Conservation (phyloP, 2,329 filamentous ascomycete genomes). For the Apiospora kogelbergensis region DNA sequence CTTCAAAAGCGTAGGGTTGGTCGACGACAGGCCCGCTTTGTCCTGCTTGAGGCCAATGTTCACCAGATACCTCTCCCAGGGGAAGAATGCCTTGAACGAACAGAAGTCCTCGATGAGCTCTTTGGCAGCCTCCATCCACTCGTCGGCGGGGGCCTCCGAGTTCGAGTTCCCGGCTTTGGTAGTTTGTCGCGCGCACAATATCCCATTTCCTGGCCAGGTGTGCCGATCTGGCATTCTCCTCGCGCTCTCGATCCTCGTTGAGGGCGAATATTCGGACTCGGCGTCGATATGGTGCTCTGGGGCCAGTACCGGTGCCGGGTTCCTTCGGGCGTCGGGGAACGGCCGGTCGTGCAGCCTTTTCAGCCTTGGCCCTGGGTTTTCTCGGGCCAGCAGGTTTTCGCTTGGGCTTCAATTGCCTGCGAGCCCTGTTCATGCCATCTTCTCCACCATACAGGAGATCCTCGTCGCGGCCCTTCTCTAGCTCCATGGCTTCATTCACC, state of each 20-base stretch:
- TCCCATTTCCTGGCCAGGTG: conserved; percentile 36
- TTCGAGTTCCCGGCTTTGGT: conserved; percentile 23
- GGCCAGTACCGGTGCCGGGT: background rate
- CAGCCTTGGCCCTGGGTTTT: background rate
- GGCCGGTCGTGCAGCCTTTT: background rate
- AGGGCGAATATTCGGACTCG: conserved; percentile 31
- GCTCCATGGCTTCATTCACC: conserved; percentile 70
- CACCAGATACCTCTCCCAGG: conserved; percentile 64
- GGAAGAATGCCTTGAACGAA: conserved; percentile 63
- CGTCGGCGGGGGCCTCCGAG: conserved; percentile 43
- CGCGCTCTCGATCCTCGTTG: conserved; percentile 27
- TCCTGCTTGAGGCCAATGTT: conserved; percentile 50
- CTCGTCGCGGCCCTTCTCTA: conserved; percentile 49
- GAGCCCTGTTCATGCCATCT: background rate
- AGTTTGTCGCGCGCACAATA: conserved; percentile 34
- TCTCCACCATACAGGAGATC: conserved; percentile 14
- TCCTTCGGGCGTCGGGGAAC: background rate
- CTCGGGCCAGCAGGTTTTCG: background rate
- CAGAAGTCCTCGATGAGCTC: conserved; percentile 64
- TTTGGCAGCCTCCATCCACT: conserved; percentile 60
- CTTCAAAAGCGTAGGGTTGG: conserved; percentile 47
- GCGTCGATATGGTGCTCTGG: conserved; percentile 16
- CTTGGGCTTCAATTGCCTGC: background rate
- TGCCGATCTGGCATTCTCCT: conserved; percentile 31
- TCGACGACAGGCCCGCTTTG: conserved; percentile 26